Base-by-base conservation (phyloP, 352 stramenopile species). In the Globisporangium yorkense region DNA sequence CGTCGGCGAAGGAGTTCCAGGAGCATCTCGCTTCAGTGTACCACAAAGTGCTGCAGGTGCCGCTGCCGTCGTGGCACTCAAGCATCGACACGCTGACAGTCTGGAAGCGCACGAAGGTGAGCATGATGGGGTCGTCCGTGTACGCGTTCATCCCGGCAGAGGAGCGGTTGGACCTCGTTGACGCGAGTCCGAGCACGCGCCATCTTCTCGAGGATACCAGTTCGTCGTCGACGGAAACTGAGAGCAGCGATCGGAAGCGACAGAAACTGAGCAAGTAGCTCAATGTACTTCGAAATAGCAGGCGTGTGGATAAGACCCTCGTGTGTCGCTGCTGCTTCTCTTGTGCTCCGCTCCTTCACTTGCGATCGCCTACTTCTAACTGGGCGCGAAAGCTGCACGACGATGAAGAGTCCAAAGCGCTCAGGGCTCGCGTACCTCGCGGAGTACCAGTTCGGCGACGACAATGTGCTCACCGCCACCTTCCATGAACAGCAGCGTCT, bases 71-170 rank as follows among this genome's bases (percentile, higher is more conserved):
- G 44, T 98, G 94, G 94, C 79, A 97, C 61, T 97, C 96, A 53
- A 96, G 93, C 33, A 84, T 93, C 41, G 91, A 97, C 63, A 89
- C 89, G 10, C 70, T 98, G 33, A 97, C 81, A 33, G 92, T 98
- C 52, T 98, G 94, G 94, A 98, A 97, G 74, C 87, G 92, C 61
- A 97, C 89, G 18, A 76, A 96, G 67, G 92, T 74, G 15, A 97
- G 80, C 57, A 89, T 92, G 56, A 92, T 96, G 51, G 84, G 89
- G 59, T 76, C 76, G 40, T 62, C 59, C 21, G 80, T 92, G 57
- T 94, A 92, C 57, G 84, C 84, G 21, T 92, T 78, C 51, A 91
- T 94, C 20, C 84, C 84, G 2, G 66, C 75, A 13, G 66, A 91
- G 8, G 81, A 94, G 47, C 84, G 80, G 0, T 61, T 94, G n/a